Base-by-base conservation (phyloP, 805 yeast genomes). In the Barnettozyma salicaria region DNA sequence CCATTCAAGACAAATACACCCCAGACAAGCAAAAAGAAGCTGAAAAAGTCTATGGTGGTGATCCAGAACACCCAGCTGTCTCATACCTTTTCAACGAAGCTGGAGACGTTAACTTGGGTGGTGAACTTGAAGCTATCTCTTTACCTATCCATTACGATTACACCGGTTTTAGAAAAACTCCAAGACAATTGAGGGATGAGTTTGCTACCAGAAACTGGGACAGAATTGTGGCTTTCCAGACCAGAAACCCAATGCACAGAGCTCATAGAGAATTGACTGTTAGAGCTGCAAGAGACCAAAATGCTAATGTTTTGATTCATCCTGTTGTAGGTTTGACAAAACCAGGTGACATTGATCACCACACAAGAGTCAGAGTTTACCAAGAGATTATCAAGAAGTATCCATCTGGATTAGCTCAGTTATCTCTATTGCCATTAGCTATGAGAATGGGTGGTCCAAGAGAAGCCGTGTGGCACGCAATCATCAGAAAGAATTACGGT, bases 381-480 rank as follows among this genome's bases (percentile, higher is more conserved):
- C 83, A 85, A 64, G 94, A 90, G 51, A 78, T 89, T 51, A 75
- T 90, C 63, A 85, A 89, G 65, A 82, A 90, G 56, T 89, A 85
- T 64, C 97, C 97, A 36, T 83, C 80, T 47, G 96, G 96, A 37
- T 81, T 89, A 76, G 97, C 97, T 12, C 78, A 84, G 47, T 68
- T 89, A 44, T 80, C 96, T 7, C 67, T 89, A 47, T 71, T 89
- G 52, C 97, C 97, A 10, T 70, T 89, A 56, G 97, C 97, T 27
- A 89, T 89, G 97, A 80, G 97, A 72, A 89, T 89, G 97, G 97
- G 92, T 39, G 97, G 97, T 62, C 97, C 90, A 62, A 78, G 95
- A 61, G 97, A 89, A 67, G 97, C 97, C 17, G 84, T 89, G 30
- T 90, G 97, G 97, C 97, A 89, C 60, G 96, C 97, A 13, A 81